phyloP scores from a whole-genome alignment of 1,139 yeast species.

The Lodderomyces jiufengensis region DNA sequence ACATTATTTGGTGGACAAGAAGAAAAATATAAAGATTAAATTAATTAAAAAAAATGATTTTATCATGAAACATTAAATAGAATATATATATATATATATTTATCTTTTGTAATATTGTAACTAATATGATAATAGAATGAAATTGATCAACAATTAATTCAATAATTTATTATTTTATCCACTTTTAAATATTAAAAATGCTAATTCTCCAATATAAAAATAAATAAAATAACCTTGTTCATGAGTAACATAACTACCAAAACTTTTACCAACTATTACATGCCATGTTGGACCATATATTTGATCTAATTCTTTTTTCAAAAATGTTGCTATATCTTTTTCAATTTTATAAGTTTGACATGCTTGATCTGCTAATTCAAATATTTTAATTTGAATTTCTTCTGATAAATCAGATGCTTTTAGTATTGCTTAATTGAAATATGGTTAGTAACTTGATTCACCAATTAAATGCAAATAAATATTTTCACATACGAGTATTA shows the following conservation, averaged over 20 bases:
- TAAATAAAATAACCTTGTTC: conserved; percentile 80
- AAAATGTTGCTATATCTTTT: conserved; percentile 74
- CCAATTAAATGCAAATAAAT: no score
- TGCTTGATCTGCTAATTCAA: conserved; percentile 57
- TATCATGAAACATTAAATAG: no score
- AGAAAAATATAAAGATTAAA: conserved; percentile 30
- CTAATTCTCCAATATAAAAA: conserved; percentile 77
- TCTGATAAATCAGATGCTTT: conserved; percentile 51
- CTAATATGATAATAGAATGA: no score
- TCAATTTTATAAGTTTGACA: conserved; percentile 41
- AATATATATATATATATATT: background rate
- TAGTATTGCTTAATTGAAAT: conserved; percentile 30
- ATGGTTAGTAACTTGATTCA: background rate
- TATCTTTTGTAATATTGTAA: no score
- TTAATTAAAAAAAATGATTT: background rate
- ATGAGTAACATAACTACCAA: conserved; percentile 93
- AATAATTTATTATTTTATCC: conserved; percentile 22
- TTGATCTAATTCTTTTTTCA: conserved; percentile 67
- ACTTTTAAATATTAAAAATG: conserved; percentile 80
- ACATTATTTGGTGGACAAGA: conserved; percentile 84
- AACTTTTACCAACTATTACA: conserved; percentile 87
- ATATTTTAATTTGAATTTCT: conserved; percentile 56
- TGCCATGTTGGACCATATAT: conserved; percentile 88
- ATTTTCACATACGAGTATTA: conserved; percentile 11
- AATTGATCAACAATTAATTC: no score